These are phyloP conservation scores for Artomyces pyxidatus DNA, from an alignment of 768 basidiomycete species.

Conservation along the genomic window DNA sequence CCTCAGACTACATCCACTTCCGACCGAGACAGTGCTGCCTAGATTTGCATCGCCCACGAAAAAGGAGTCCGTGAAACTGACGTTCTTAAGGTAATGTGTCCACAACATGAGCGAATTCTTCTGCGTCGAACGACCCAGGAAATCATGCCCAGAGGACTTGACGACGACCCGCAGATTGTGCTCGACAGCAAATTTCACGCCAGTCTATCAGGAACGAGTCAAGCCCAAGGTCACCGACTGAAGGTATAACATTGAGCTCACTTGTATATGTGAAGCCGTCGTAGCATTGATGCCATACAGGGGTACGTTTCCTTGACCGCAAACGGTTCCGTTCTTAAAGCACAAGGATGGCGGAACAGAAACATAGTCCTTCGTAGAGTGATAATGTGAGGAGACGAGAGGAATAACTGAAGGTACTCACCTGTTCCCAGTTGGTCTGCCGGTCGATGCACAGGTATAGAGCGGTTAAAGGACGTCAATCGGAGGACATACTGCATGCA, in stretches of 20 bases:
- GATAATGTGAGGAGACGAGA: neutral
- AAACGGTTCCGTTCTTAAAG: slow-evolving; percentile 6
- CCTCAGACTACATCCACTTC: slow-evolving; percentile 17
- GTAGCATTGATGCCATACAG: slow-evolving; percentile 15
- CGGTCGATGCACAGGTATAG: neutral
- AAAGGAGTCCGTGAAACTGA: slow-evolving; percentile 23
- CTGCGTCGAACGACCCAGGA: slow-evolving; percentile 37
- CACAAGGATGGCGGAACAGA: slow-evolving; percentile 6
- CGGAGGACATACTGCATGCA: slow-evolving; percentile 12
- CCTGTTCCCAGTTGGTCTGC: slow-evolving; percentile 17
- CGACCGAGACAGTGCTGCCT: slow-evolving; percentile 21
- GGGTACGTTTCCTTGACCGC: slow-evolving; percentile 12
- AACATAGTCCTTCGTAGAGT: slow-evolving; percentile 1
- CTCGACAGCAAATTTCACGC: slow-evolving; percentile 22
- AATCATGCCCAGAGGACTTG: slow-evolving; percentile 32
- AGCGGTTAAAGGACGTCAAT: neutral
- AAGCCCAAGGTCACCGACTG: neutral
- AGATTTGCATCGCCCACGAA: slow-evolving; percentile 10
- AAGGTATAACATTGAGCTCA: neutral
- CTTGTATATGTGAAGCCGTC: slow-evolving; percentile 6
- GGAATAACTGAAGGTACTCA: neutral
- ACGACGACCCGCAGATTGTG: slow-evolving; percentile 26
- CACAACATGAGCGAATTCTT: slow-evolving; percentile 33
- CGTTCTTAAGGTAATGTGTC: slow-evolving; percentile 30
- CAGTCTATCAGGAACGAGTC: slow-evolving; percentile 15